Conservation (phyloP, 805 yeast genomes). For the Barnettozyma siamensis region DNA sequence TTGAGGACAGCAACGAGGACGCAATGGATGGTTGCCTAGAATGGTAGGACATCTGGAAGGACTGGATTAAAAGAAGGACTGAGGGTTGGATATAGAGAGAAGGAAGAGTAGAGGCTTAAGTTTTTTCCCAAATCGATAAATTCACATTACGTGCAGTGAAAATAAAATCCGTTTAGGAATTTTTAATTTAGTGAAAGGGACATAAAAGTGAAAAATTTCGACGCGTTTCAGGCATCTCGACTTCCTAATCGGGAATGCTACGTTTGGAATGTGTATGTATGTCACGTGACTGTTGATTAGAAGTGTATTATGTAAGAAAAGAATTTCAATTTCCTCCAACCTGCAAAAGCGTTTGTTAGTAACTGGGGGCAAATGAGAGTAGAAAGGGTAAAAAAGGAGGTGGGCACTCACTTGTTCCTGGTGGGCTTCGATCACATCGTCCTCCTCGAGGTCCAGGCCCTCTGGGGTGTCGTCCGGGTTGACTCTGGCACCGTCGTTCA, state of each 20-base stretch:
- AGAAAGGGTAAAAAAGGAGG: conserved; percentile 17
- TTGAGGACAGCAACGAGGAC: conserved; percentile 45
- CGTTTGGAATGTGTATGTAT: background rate
- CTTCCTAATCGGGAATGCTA: background rate
- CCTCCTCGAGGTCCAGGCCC: conserved; percentile 87
- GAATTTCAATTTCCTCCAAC: conserved; percentile 13
- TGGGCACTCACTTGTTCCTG: conserved; percentile 78
- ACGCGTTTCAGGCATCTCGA: background rate
- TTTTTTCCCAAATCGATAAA: background rate
- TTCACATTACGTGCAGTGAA: no score
- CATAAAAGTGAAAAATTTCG: no score
- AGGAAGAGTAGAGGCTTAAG: no score
- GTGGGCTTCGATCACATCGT: conserved; percentile 95
- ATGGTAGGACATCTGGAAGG: conserved; percentile 27
- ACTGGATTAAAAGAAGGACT: background rate
- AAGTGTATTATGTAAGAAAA: no score
- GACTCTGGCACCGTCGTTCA: conserved; percentile 90
- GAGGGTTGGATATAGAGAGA: background rate
- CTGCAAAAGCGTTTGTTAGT: conserved; percentile 6
- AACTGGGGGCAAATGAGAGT: background rate
- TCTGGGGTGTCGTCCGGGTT: conserved; percentile 89
- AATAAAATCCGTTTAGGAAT: no score
- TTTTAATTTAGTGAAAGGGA: no score
- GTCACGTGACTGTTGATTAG: background rate
- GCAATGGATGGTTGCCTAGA: conserved; percentile 58